Evolutionary conservation across 345 rosid species (phyloP).

Genomic region (Aquilaria malaccensis): DNA sequence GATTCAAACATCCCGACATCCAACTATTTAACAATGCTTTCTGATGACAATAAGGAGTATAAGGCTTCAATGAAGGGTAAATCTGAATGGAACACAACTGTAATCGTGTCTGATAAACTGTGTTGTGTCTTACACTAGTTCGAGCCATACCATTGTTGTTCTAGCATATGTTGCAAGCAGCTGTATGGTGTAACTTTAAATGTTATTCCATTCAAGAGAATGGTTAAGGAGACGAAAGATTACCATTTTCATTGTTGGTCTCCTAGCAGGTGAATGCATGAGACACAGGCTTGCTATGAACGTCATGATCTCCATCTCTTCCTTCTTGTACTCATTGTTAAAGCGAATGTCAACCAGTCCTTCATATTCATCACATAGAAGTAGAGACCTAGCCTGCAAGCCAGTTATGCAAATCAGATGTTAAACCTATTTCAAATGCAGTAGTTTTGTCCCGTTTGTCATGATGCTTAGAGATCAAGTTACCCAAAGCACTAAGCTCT

Average conservation of each 20-base stretch:
- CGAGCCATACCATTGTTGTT: too few relatives aligned
- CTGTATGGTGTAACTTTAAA: neutral
- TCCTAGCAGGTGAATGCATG: constrained; percentile 24
- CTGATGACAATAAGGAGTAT: neutral
- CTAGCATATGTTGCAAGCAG: too few relatives aligned
- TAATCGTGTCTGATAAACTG: neutral
- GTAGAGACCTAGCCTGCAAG: constrained; percentile 29
- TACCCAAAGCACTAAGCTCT: constrained; percentile 40
- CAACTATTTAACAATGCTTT: too few relatives aligned
- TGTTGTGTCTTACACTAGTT: neutral
- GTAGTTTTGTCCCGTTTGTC: too few relatives aligned
- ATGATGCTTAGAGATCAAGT: neutral
- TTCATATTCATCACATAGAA: constrained; percentile 19
- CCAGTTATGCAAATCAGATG: constrained; percentile 1
- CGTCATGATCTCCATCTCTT: constrained; percentile 32
- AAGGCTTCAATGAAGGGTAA: neutral
- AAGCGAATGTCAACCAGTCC: constrained; percentile 27
- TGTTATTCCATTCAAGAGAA: neutral
- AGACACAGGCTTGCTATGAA: constrained; percentile 29
- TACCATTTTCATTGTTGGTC: constrained; percentile 34
- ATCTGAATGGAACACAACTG: neutral
- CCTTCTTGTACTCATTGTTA: constrained; percentile 20
- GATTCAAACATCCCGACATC: neutral
- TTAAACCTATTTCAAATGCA: neutral
- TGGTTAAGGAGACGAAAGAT: neutral